These are phyloP conservation scores for Pharus latifolius DNA, from an alignment of 176 grass and related monocot genomes.

Conservation along the genomic window DNA sequence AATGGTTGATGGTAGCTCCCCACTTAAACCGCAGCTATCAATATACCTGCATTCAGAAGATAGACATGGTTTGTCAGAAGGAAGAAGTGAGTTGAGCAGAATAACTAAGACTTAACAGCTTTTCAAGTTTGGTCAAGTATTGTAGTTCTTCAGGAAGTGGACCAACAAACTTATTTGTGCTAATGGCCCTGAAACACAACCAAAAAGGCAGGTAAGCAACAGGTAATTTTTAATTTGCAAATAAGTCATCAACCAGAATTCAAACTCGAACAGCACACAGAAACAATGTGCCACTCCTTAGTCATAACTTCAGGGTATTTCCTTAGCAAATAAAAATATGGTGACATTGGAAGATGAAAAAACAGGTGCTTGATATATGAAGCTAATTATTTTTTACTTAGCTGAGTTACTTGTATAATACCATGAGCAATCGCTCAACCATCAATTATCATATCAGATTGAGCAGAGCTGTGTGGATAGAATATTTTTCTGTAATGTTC, in stretches of 20 bases:
- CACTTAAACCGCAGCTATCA: slow-evolving; percentile 31
- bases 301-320: too few relatives aligned
- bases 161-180: slow-evolving; percentile 32
- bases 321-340: background rate
- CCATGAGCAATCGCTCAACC: too few relatives aligned
- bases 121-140: slow-evolving; percentile 22
- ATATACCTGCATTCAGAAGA: slow-evolving; percentile 25
- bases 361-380: background rate
- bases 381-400: background rate
- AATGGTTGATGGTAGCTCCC: slow-evolving; percentile 23
- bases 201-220: background rate
- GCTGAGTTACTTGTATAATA: background rate
- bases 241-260: too few relatives aligned
- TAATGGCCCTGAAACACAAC: slow-evolving; percentile 16
- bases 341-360: background rate
- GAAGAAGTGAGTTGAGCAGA: background rate
- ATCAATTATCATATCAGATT: too few relatives aligned
- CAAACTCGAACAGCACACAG: too few relatives aligned
- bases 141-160: slow-evolving; percentile 36
- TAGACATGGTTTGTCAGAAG: background rate
- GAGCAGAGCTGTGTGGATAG: background rate
- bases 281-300: too few relatives aligned
- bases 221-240: too few relatives aligned
- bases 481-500: background rate
- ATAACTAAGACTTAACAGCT: slow-evolving; percentile 24